Base-by-base conservation (phyloP, 306 rosid genomes). In the Pyrus pyrifolia region DNA sequence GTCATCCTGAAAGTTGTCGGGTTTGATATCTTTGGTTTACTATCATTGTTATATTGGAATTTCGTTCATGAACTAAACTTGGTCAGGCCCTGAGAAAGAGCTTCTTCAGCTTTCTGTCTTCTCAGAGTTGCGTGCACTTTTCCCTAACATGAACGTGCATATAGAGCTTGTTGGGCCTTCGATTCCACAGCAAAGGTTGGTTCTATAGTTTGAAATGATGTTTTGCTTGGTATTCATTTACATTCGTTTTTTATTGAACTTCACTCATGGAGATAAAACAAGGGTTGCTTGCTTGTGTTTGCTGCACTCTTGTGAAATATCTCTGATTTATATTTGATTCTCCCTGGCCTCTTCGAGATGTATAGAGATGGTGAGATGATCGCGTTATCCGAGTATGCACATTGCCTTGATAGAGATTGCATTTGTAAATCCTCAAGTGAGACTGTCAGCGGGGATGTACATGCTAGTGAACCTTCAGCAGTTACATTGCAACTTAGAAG, bases 51-150 rank as follows among this genome's bases (percentile, higher is more conserved):
- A 78, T 7, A n/a, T 74, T 64, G 67, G 51, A 58, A 42, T 79
- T 74, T 72, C 53, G 19, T 27, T 12, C 18, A 33, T 61, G 31
- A 70, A 10, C 46, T 80, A 19, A 55, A 25, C 53, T 58, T 40
- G 62, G 66, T 75, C 80, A 95, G 98, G 97, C 58, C 97, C 98
- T 42, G 98, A 90, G 83, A 92, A 89, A 80, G 98, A 92, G 88
- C 86, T 92, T 80, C 85, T 80, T 77, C 97, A 95, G 87, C 97
- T 92, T 57, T 79, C 85, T 35, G 86, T 85, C 75, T 92, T 95
- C 82, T 90, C 90, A 58, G 97, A 95, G 82, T 73, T 95, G 79
- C 88, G 21, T 80, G 92, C 88, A 2, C 91, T 95, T 83, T 89
- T 95, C 72, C 97, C 97, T 68, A 89, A 89, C 67, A 38, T 86